Evolutionary conservation across 495 filamentous ascomycete species (phyloP), one percentile per base, ranked within the genome.

Genomic region (Halenospora varia): DNA sequence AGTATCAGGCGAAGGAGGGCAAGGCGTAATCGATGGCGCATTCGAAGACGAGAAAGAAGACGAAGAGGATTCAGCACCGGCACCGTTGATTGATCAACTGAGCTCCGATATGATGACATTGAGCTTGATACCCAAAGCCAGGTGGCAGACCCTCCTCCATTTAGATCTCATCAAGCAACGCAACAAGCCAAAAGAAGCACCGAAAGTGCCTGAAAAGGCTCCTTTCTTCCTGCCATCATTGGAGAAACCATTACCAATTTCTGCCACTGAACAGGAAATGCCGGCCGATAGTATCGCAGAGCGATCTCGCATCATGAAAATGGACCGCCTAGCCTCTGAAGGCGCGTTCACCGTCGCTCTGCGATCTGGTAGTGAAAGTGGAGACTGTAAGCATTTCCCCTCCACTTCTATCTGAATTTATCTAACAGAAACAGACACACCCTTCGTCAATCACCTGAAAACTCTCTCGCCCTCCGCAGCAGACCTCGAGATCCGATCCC

Each of bases 161-260:
- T 80, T 99, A 4, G 92, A 97, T 64, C 71, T 88, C 41, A 94
- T 99, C 68, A 89, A 86, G 70, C 75, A 88, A 72, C 90, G 94
- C 52, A 99, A 99, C 73, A 96, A 92, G 71, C 95, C 94, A 4
- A 92, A 84, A 62, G 89, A 96, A 71, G 80, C 91, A 0, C 91
- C 92, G 23, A 96, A 97, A 75, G 79, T 83, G 2, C 94, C 95
- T 2, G 88, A 96, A 67, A 96, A 94, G 66, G 92, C 94, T 0
- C 94, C 94, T 1, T 99, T 99, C 74, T 99, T 97, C 76, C 77
- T 99, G 13, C 89, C 92, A 10, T 87, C 89, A 1, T 71, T 89
- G 10, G 72, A 75, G 2, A 75, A 73, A 9, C 62, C 72, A 3
- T 62, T 70, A 25, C 49, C 67, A 10, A 48, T n/a, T n/a, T n/a